A percentile compares a stretch with the other conserved stretches of the same genome.
Conservation (phyloP, 2,329 filamentous ascomycete genomes). For the Didymosphaeria variabile region DNA sequence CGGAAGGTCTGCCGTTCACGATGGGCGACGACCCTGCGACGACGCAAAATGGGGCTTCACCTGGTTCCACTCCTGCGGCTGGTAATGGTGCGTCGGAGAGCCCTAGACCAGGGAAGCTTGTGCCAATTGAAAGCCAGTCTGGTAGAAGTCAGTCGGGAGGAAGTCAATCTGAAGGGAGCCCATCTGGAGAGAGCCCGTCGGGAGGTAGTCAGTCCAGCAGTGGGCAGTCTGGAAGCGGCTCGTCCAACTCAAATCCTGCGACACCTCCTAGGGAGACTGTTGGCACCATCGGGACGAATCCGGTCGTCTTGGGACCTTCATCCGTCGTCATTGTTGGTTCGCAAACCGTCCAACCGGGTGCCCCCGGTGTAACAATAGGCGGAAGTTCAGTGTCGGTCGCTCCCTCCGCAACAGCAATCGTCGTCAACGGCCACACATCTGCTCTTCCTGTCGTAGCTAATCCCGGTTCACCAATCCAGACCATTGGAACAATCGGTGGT, state of each 20-base stretch:
- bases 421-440: constrained; percentile 45
- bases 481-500: constrained; percentile 38
- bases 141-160: constrained; percentile 1
- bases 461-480: constrained; percentile 40
- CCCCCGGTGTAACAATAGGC: constrained; percentile 45
- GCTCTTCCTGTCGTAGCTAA: constrained; percentile 29
- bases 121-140: neutral
- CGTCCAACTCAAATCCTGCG: constrained; percentile 23
- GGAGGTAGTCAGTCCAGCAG: constrained; percentile 9
- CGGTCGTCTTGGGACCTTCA: constrained; percentile 44
- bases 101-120: neutral
- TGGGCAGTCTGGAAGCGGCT: constrained; percentile 12
- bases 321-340: constrained; percentile 46
- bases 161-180: neutral
- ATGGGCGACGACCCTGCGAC: constrained; percentile 27
- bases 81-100: neutral
- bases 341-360: constrained; percentile 47
- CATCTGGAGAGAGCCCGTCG: neutral
- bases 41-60: neutral
- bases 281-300: constrained; percentile 38
- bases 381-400: constrained; percentile 45
- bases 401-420: constrained; percentile 48
- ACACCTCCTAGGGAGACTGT: constrained; percentile 25
- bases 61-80: neutral
- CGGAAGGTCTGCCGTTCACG: constrained; percentile 20